Conservation (phyloP, 768 basidiomycete species). For the Rhizopogon rudus region DNA sequence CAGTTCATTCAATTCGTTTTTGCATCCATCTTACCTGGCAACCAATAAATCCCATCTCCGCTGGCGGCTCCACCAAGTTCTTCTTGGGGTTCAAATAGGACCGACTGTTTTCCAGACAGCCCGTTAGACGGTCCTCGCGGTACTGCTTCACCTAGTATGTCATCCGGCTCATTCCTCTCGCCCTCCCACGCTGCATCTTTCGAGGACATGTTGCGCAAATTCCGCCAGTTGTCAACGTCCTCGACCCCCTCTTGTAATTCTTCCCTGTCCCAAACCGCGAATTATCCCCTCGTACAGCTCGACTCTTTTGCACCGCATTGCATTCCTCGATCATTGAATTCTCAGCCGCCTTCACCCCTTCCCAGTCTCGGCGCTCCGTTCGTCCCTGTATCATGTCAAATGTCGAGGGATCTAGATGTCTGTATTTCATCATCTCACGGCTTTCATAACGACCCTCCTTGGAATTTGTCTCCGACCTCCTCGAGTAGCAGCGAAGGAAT, state of each 20-base stretch:
- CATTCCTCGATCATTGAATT: neutral
- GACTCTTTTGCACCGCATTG: neutral
- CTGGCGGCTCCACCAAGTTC: conserved; percentile 8
- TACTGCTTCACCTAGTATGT: conserved; percentile 10
- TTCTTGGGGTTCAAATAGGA: conserved; percentile 23
- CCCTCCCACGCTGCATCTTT: neutral
- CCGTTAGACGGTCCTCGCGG: conserved; percentile 2
- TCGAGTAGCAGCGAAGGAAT: conserved; percentile 5
- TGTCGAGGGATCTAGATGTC: neutral
- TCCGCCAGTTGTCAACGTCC: conserved; percentile 4
- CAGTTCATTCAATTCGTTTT: conserved; percentile 7
- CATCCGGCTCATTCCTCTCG: conserved; percentile 2
- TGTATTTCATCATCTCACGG: neutral
- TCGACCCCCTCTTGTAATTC: neutral
- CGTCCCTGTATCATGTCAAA: neutral
- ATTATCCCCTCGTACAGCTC: neutral
- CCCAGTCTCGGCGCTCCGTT: neutral
- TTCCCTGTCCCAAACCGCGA: neutral
- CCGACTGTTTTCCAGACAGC: neutral
- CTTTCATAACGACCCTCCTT: conserved; percentile 22
- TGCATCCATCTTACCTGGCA: conserved; percentile 24
- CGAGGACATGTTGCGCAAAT: conserved; percentile 5
- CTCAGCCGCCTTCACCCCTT: neutral
- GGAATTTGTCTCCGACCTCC: conserved; percentile 24
- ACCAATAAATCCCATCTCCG: conserved; percentile 31